phyloP scores from a whole-genome alignment of 2,329 filamentous ascomycete genomes.

The Simplicillium sp. region DNA sequence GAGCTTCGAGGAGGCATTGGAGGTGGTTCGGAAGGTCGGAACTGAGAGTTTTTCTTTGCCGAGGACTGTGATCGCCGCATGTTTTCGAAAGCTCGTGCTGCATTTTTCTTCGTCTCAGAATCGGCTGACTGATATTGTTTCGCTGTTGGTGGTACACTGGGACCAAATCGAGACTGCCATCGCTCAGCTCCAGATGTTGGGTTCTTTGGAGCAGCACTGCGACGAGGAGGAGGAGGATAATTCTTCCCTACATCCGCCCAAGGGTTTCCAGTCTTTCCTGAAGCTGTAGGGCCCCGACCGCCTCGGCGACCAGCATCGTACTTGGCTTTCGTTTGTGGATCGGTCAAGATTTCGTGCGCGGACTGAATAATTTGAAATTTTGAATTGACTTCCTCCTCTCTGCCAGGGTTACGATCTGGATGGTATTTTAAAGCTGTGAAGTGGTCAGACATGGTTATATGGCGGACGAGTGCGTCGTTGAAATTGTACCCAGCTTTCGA shows the following conservation, averaged over 20 bases:
- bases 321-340: conserved; percentile 38
- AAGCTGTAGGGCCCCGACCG: conserved; percentile 34
- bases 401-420: conserved; percentile 79
- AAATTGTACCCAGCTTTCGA: conserved; percentile 60
- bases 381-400: conserved; percentile 67
- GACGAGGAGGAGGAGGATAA: conserved; percentile 40
- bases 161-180: conserved; percentile 32
- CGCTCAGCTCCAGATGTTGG: conserved; percentile 31
- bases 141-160: conserved; percentile 31
- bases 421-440: conserved; percentile 69
- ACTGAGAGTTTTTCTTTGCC: conserved; percentile 15
- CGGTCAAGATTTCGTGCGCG: conserved; percentile 65
- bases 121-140: conserved; percentile 25
- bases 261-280: conserved; percentile 48
- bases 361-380: conserved; percentile 83
- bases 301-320: conserved; percentile 37
- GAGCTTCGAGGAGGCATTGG: conserved; percentile 34
- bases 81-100: conserved; percentile 31
- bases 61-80: conserved; percentile 28
- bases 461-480: no score
- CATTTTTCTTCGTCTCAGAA: conserved; percentile 28
- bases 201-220: conserved; percentile 20
- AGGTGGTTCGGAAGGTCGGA: conserved; percentile 18
- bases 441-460: conserved; percentile 10
- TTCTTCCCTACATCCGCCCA: conserved; percentile 40